Conservation (phyloP, 106 monocot species). For the Cymbidium sinense region DNA sequence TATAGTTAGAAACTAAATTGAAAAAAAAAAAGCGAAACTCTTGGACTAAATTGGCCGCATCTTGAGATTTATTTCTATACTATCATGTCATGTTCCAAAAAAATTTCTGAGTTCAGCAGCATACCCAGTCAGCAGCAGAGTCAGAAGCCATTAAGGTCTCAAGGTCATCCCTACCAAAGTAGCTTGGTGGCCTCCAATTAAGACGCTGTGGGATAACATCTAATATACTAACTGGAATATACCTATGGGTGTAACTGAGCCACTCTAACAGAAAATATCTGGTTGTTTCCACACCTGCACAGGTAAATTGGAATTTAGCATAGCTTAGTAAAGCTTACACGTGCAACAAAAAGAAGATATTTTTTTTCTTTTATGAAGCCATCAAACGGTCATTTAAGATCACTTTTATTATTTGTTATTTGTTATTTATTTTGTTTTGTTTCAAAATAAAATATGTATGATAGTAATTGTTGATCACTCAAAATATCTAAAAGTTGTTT, state of each 20-base stretch:
- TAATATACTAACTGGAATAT: conserved; percentile 76
- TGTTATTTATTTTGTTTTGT: too few species aligned
- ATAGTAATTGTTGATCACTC: too few species aligned
- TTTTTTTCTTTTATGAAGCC: not conserved
- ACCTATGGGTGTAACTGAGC: conserved; percentile 88
- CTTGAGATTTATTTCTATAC: too few species aligned
- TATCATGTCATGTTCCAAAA: not conserved
- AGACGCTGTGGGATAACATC: conserved; percentile 77
- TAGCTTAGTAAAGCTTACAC: not conserved
- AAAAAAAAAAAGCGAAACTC: too few species aligned
- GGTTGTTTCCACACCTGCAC: conserved; percentile 85
- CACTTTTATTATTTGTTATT: too few species aligned
- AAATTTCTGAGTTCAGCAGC: not conserved
- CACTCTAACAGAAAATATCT: conserved; percentile 88
- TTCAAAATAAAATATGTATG: too few species aligned
- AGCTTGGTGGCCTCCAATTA: conserved; percentile 91
- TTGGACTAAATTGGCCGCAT: too few species aligned
- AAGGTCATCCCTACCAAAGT: conserved; percentile 80
- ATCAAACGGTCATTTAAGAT: too few species aligned
- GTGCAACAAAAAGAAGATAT: not conserved
- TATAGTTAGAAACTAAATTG: too few species aligned
- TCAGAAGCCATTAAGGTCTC: conserved; percentile 95
- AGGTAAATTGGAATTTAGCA: conserved; percentile 1
- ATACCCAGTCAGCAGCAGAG: conserved; percentile 99
- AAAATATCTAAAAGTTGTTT: too few species aligned